Base-by-base conservation (phyloP, 768 basidiomycete genomes). In the Ramaria rubella region DNA sequence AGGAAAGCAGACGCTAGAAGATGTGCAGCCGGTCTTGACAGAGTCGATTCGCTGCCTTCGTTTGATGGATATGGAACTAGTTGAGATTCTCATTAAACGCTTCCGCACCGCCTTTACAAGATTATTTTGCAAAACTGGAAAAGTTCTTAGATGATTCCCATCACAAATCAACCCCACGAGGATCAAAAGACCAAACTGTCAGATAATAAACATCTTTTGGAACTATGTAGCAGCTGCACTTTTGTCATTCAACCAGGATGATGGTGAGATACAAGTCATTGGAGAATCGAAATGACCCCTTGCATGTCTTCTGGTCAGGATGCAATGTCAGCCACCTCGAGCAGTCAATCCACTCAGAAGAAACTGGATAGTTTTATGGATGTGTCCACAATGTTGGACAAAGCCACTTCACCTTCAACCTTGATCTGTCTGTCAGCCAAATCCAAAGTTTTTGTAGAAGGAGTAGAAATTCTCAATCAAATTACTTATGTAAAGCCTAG, bases 31-130 rank as follows among this genome's bases (percentile, higher is more conserved):
- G 29, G 86, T 96, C 59, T 73, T 99, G 49, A 77, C 80, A 2
- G 87, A 92, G 64, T 76, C 95, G 49, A 76, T 85, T 17, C 78
- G 82, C 51, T 99, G 96, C 96, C 73, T 98, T 46, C 85, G 94
- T 24, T 76, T 98, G 33, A 97, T 93, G 12, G 92, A 98, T 69
- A 80, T 86, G 63, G 95, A 98, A 65, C 77, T 96, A 5, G 73
- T 98, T 23, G 83, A 89, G 64, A 80, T 83, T 12, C 77, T 97
- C 26, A 74, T 98, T 49, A 79, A 81, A 19, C 82, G 87, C 58
- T 92, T 96, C 71, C 78, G 79, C 51, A 80, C 83, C 44, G 2
- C 91, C 87, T 1, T 73, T 73, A 4, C 73, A 80, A 26, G 73
- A 70, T 19, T 80, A 78, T 2, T 65, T 91, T n/a, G 69, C 72